Base-by-base conservation (phyloP, 352 stramenopile species). In the Phytophthora ohioensis region DNA sequence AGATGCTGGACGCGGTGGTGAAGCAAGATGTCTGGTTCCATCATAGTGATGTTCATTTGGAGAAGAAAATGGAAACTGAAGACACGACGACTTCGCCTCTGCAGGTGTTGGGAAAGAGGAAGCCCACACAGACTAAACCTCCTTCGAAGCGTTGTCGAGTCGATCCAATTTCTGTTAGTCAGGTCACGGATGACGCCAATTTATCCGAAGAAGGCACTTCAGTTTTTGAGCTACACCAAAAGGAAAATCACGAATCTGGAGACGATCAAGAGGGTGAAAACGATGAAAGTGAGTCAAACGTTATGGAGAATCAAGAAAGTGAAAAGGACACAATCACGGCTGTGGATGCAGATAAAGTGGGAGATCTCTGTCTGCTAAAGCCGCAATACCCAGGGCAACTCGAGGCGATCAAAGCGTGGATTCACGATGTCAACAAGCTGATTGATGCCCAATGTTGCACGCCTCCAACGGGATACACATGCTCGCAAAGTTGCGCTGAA, bases 21-120 rank as follows among this genome's bases (percentile, higher is more conserved):
- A 63, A 51, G 27, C 43, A 63, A 36, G 42, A 63, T 5, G 41
- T 62, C 5, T 63, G 61, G 61, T 69, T 68, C 30, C 52, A 51
- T 49, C 41, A 35, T 12, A 31, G 42, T 1, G 49, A 30, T 34
- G 13, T 17, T 34, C 12, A 27, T 3, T 41, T 21, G 7, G 38
- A 42, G 5, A 38, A 65, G 1, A 11, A 43, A 51, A 11, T 32
- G 9, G 13, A 27, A 30, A 34, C 27, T 11, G 17, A 51, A 21
- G 15, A 51, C n/a, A 15, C 31, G 11, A 35, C 10, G 10, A 35
- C 17, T 30, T 21, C 21, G 15, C 21, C 21, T 27, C 21, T 27
- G 21, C 21, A 27, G 21, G 43, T 36, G 17, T 32, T 53, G 13
- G 36, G 38, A 38, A 67, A 59, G 48, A 53, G 27, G 4, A 65